Evolutionary conservation across 495 filamentous ascomycete species (phyloP).

Genomic region (Xylaria cubensis): DNA sequence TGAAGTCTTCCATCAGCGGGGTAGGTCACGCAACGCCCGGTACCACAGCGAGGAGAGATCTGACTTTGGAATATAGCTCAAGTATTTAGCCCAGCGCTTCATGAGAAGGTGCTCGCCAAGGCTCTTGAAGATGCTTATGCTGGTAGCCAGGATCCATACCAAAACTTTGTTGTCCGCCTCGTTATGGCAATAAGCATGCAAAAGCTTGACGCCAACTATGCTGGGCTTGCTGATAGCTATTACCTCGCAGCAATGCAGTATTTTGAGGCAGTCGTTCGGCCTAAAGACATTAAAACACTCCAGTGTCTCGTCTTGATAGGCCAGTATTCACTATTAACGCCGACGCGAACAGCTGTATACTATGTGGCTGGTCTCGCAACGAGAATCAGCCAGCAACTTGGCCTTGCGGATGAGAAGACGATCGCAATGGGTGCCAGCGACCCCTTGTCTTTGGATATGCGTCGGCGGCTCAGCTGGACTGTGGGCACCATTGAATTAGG

Average conservation of each 20-base stretch:
- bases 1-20: constrained; percentile 80
- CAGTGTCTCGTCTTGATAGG: constrained; percentile 88
- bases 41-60: neutral
- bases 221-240: constrained; percentile 87
- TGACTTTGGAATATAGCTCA: constrained; percentile 64
- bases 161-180: constrained; percentile 86
- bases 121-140: constrained; percentile 81
- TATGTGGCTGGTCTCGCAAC: constrained; percentile 88
- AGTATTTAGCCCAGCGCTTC: constrained; percentile 81
- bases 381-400: constrained; percentile 84
- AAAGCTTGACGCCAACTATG: constrained; percentile 78
- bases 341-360: constrained; percentile 86
- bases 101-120: constrained; percentile 78
- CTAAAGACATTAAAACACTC: constrained; percentile 85
- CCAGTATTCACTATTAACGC: constrained; percentile 90
- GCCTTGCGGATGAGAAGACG: constrained; percentile 83
- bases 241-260: constrained; percentile 85
- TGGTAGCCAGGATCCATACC: constrained; percentile 75
- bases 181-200: constrained; percentile 92
- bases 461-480: constrained; percentile 85
- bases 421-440: constrained; percentile 63
- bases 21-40: constrained; percentile 52
- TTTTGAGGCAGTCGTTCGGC: constrained; percentile 76
- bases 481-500: constrained; percentile 85
- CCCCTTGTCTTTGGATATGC: constrained; percentile 81